Evolutionary conservation across 2,329 filamentous ascomycete species (phyloP).

Genomic region (Phaeoacremonium minimum): DNA sequence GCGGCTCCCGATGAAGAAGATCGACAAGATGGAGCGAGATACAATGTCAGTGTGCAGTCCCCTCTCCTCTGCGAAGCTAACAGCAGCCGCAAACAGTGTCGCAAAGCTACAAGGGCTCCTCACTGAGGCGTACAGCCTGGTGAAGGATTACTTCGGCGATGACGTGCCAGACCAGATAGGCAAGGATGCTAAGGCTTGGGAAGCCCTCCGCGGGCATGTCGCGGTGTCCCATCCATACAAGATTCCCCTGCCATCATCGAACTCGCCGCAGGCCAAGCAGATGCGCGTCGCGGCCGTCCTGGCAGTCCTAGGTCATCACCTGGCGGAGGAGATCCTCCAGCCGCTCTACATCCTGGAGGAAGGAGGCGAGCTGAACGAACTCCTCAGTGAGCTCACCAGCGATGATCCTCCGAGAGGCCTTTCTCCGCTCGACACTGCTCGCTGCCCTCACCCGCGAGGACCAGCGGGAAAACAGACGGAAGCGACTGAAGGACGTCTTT

Average conservation of each 20-base stretch:
- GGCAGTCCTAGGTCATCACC: constrained; percentile 22
- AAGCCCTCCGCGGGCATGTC: constrained; percentile 22
- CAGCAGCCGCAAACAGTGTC: constrained; percentile 14
- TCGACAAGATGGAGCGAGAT: constrained; percentile 22
- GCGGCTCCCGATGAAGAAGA: constrained; percentile 16
- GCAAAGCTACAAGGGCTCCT: constrained; percentile 26
- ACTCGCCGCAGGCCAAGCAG: constrained; percentile 26
- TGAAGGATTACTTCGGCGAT: constrained; percentile 23
- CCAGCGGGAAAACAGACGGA: background rate
- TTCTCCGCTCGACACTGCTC: background rate
- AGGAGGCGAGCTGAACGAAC: constrained; percentile 21
- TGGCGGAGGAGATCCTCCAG: constrained; percentile 27
- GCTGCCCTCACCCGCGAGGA: background rate
- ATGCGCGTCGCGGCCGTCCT: constrained; percentile 30
- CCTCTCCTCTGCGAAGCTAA: background rate
- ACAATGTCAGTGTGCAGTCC: constrained; percentile 12
- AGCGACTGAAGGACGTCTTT: background rate
- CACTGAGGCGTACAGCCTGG: constrained; percentile 23
- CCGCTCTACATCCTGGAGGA: constrained; percentile 27
- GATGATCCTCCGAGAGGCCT: background rate
- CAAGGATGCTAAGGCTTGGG: constrained; percentile 24
- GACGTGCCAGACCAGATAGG: constrained; percentile 24
- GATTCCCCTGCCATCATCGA: constrained; percentile 26
- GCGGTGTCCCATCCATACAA: constrained; percentile 14
- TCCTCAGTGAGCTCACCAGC: constrained; percentile 20